Evolutionary conservation across 129 eudicot genomes (phyloP).

Genomic region (Silybum marianum): DNA sequence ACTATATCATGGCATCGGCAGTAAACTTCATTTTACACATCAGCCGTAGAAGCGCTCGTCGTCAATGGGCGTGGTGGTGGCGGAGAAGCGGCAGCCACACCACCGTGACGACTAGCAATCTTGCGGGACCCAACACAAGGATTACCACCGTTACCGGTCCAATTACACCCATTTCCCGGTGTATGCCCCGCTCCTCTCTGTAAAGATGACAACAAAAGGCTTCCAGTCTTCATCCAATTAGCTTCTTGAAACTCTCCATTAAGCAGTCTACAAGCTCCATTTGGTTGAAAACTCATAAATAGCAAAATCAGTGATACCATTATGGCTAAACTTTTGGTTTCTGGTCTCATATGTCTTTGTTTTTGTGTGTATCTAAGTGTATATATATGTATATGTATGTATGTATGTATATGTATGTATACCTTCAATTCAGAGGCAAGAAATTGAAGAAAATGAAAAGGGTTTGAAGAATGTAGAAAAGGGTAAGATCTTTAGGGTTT

Average conservation of each 20-base stretch:
- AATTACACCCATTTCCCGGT: conserved; percentile 40
- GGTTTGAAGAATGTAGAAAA: conserved; percentile 5
- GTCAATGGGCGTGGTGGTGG: conserved; percentile 13
- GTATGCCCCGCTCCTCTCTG: conserved; percentile 15
- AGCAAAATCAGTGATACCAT: conserved; percentile 4
- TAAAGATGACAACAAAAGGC: conserved; percentile 25
- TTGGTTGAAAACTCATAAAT: conserved; percentile 14
- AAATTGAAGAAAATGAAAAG: not conserved
- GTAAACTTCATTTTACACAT: not conserved
- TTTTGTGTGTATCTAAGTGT: too few relatives aligned
- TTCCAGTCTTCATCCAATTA: conserved; percentile 18
- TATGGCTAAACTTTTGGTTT: conserved; percentile 21
- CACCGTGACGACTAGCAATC: conserved; percentile 25
- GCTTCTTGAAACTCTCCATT: conserved; percentile 20
- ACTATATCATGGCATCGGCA: not conserved
- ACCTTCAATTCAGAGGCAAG: not conserved
- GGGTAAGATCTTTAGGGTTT: not conserved
- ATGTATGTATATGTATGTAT: not conserved
- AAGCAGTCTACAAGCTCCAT: conserved; percentile 24
- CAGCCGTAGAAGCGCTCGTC: not conserved
- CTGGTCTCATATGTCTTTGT: conserved; percentile 5
- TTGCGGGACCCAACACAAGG: conserved; percentile 30
- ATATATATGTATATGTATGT: not conserved
- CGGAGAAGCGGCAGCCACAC: not conserved
- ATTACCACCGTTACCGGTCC: conserved; percentile 32